Conservation (phyloP, 306 rosid species). For the Trifolium subterraneum region DNA sequence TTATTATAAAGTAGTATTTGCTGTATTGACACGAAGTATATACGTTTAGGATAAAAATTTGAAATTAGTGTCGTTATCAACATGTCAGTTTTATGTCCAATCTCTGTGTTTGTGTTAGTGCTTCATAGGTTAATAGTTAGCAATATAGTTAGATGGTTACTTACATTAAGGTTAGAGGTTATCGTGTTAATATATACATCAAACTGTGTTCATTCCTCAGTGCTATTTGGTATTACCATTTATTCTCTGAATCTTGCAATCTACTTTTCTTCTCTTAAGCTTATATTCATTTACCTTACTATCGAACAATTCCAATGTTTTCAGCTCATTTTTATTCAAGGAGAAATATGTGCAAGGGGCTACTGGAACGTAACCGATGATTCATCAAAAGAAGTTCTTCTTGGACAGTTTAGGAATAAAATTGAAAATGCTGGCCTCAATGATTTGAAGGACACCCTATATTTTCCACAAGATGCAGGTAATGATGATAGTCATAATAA, state of each 20-base stretch:
- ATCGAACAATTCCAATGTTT: constrained; percentile 27
- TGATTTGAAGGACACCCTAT: constrained; percentile 64
- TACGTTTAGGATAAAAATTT: not conserved
- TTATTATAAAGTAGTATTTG: not conserved
- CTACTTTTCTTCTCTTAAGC: not conserved
- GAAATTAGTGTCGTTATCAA: not conserved
- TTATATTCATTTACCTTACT: constrained; percentile 15
- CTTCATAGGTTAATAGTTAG: not conserved
- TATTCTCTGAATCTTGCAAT: constrained; percentile 4
- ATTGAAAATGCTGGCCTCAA: constrained; percentile 58
- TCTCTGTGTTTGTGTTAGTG: too few relatives aligned
- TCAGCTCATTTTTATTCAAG: constrained; percentile 72
- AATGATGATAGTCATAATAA: constrained; percentile 6
- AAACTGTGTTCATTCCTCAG: not conserved
- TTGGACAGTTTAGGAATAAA: constrained; percentile 69
- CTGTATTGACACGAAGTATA: not conserved
- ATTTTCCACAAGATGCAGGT: constrained; percentile 86
- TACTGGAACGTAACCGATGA: constrained; percentile 72
- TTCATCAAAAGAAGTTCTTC: constrained; percentile 54
- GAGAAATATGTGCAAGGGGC: constrained; percentile 76
- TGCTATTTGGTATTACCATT: constrained; percentile 15
- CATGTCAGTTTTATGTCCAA: too few relatives aligned
- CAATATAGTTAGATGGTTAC: not conserved
- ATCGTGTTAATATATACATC: not conserved
- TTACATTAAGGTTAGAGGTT: not conserved